These are phyloP conservation scores for Chrysanthemum makinoi DNA, from an alignment of 129 eudicot genomes.

Conservation along the genomic window DNA sequence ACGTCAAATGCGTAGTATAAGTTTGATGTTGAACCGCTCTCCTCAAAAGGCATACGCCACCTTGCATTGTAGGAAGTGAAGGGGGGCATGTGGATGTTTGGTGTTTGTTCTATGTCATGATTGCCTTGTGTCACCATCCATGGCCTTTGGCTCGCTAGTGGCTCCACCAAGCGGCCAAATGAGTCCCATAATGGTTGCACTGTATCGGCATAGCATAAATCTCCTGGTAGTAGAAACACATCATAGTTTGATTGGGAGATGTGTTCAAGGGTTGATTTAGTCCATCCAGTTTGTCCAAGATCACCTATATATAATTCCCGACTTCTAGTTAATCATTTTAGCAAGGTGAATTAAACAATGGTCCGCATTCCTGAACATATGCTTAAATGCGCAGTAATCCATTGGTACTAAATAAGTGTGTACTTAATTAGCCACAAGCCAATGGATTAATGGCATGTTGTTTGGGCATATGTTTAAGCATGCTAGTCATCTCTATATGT, in stretches of 20 bases:
- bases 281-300: slow-evolving; percentile 78
- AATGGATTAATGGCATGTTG: too few species aligned
- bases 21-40: slow-evolving; percentile 65
- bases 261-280: slow-evolving; percentile 63
- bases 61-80: slow-evolving; percentile 77
- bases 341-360: too few species aligned
- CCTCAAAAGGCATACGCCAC: slow-evolving; percentile 81
- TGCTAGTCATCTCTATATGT: neutral
- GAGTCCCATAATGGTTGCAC: slow-evolving; percentile 67
- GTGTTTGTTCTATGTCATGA: slow-evolving; percentile 66
- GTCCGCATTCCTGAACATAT: too few species aligned
- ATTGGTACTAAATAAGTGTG: too few species aligned
- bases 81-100: slow-evolving; percentile 11
- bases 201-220: slow-evolving; percentile 65
- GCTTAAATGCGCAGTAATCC: too few species aligned
- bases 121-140: slow-evolving; percentile 98
- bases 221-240: slow-evolving; percentile 70
- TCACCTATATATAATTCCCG: slow-evolving; percentile 51
- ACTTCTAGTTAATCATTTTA: neutral
- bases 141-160: slow-evolving; percentile 67
- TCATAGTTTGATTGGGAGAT: slow-evolving; percentile 55
- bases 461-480: neutral
- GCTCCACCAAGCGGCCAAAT: slow-evolving; percentile 62
- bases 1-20: slow-evolving; percentile 69
- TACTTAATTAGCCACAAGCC: too few species aligned